These are phyloP conservation scores for Citrus trifoliata DNA, from an alignment of 345 rosid species.

Conservation along the genomic window DNA sequence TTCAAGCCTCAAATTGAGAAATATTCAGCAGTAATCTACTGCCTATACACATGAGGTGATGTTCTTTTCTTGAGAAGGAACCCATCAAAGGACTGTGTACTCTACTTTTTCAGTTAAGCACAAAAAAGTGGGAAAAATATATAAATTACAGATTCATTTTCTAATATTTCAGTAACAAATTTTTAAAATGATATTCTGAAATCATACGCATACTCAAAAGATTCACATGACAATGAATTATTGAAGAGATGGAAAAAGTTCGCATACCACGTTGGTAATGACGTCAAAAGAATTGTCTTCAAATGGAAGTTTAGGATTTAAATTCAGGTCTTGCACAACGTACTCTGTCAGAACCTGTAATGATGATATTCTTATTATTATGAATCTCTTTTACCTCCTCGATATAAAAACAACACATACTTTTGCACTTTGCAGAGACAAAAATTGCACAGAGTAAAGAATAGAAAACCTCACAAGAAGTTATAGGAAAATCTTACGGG, in stretches of 20 bases:
- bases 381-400: neutral
- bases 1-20: neutral
- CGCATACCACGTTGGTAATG: conserved; percentile 78
- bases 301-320: conserved; percentile 74
- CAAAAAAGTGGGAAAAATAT: neutral
- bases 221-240: neutral
- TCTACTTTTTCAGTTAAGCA: neutral
- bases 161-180: neutral
- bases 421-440: neutral
- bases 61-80: neutral
- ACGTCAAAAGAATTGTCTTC: conserved; percentile 79
- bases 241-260: neutral
- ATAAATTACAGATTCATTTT: neutral
- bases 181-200: neutral
- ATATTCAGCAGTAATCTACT: neutral
- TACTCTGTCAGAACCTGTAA: conserved; percentile 70
- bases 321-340: conserved; percentile 77
- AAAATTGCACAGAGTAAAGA: neutral
- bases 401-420: neutral
- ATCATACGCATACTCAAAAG: neutral
- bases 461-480: neutral
- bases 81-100: no score
- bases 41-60: no score
- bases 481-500: conserved; percentile 35
- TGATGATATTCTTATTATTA: conserved; percentile 3